Evolutionary conservation across 1,139 yeast genomes (phyloP).

Genomic region (Candida labiduridarum): DNA sequence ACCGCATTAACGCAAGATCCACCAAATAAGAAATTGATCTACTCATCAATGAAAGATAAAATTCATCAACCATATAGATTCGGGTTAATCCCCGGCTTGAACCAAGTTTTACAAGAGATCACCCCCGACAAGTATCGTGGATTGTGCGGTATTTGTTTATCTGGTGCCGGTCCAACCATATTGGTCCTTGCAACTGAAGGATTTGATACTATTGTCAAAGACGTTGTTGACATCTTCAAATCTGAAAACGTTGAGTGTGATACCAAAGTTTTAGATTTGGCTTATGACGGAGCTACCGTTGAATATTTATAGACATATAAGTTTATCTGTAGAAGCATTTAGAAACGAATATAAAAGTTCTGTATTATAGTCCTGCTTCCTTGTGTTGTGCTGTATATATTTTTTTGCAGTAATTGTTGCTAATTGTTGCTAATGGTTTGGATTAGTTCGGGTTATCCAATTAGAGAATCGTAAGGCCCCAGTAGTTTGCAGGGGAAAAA

Average conservation of each 20-base stretch:
- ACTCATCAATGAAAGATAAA: slow-evolving; percentile 95
- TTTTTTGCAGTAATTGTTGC: slow-evolving; percentile 6
- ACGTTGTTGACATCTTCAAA: slow-evolving; percentile 69
- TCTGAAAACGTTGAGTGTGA: slow-evolving; percentile 69
- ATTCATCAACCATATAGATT: slow-evolving; percentile 95
- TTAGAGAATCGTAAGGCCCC: background rate
- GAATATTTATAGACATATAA: slow-evolving; percentile 8
- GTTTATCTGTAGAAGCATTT: background rate
- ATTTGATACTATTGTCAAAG: slow-evolving; percentile 80
- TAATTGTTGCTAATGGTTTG: background rate
- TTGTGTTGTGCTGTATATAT: too few relatives aligned
- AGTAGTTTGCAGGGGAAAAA: background rate
- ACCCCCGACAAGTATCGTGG: slow-evolving; percentile 86
- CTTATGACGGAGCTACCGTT: slow-evolving; percentile 81
- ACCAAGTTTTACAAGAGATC: slow-evolving; percentile 75
- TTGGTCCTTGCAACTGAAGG: slow-evolving; percentile 89
- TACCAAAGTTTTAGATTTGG: slow-evolving; percentile 85
- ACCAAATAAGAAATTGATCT: slow-evolving; percentile 81
- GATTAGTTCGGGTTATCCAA: background rate
- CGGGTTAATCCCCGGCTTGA: slow-evolving; percentile 85
- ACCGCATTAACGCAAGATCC: slow-evolving; percentile 83
- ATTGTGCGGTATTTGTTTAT: slow-evolving; percentile 86
- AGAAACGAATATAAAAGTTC: background rate
- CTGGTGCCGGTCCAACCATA: slow-evolving; percentile 98
- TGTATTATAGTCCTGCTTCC: background rate